Evolutionary conservation across 305 asterid genomes (phyloP).

Genomic region (Solanum hybrid): DNA sequence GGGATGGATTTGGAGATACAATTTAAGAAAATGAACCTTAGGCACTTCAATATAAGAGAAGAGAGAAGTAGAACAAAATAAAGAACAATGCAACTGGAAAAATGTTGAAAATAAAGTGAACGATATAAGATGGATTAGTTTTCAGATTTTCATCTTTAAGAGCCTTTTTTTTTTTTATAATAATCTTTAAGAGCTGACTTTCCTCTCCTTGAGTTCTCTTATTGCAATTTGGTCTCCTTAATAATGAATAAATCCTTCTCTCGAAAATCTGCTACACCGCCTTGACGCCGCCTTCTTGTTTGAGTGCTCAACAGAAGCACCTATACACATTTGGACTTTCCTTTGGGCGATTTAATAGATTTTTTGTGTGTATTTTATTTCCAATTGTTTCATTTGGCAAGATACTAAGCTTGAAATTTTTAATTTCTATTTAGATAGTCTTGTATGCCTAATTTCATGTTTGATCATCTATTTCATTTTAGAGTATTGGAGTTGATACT

Average conservation of each 20-base stretch:
- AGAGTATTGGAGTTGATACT: not conserved
- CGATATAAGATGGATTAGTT: not conserved
- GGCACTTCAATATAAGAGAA: not conserved
- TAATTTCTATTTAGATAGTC: not conserved
- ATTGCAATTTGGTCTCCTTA: not conserved
- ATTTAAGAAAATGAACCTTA: not conserved
- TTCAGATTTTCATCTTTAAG: not conserved
- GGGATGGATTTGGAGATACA: not conserved
- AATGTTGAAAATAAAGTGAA: not conserved
- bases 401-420: not conserved
- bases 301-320: not conserved
- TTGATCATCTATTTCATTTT: not conserved
- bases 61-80: not conserved
- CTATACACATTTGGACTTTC: not conserved
- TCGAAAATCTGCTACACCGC: not conserved
- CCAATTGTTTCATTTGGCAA: not conserved
- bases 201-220: not conserved
- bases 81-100: not conserved
- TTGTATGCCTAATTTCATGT: not conserved
- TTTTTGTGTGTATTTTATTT: not conserved
- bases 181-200: not conserved
- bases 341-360: not conserved
- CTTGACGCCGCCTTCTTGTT: not conserved
- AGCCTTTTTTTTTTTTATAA: not conserved
- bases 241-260: not conserved